Evolutionary conservation across 2,329 filamentous ascomycete genomes (phyloP).

Genomic region (Pseudogymnoascus sp.): DNA sequence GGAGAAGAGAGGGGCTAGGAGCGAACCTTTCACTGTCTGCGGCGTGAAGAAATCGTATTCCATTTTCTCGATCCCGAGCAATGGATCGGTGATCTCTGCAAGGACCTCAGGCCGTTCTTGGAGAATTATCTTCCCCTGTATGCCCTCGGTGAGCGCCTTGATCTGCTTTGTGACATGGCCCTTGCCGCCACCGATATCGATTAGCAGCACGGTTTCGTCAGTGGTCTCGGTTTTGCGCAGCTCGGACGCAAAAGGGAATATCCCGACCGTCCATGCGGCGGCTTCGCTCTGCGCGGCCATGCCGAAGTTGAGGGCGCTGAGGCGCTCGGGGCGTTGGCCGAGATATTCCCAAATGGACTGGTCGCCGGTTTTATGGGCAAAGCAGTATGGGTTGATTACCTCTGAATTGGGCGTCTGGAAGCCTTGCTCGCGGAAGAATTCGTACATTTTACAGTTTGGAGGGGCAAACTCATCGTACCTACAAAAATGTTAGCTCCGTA

Average conservation of each 20-base stretch:
- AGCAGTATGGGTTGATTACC: constrained; percentile 23
- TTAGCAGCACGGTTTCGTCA: constrained; percentile 20
- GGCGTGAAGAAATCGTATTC: constrained; percentile 27
- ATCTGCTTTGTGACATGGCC: constrained; percentile 15
- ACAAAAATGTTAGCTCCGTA: not conserved
- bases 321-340: constrained; percentile 18
- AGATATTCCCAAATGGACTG: constrained; percentile 23
- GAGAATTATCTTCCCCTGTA: constrained; percentile 15
- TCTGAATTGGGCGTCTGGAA: constrained; percentile 18
- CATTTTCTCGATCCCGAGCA: constrained; percentile 20
- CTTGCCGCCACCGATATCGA: constrained; percentile 16
- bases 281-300: constrained; percentile 18
- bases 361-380: constrained; percentile 19
- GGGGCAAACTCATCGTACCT: constrained; percentile 20
- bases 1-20: not conserved
- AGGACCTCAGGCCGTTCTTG: constrained; percentile 16
- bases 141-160: constrained; percentile 3
- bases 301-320: constrained; percentile 23
- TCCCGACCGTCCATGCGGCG: constrained; percentile 10
- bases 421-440: constrained; percentile 19
- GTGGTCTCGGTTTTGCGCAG: constrained; percentile 15
- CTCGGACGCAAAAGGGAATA: constrained; percentile 21
- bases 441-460: constrained; percentile 15
- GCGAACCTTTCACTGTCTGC: constrained; percentile 22
- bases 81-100: not conserved